Conservation (phyloP, 2,329 filamentous ascomycete species). For the Aureobasidium sp. region DNA sequence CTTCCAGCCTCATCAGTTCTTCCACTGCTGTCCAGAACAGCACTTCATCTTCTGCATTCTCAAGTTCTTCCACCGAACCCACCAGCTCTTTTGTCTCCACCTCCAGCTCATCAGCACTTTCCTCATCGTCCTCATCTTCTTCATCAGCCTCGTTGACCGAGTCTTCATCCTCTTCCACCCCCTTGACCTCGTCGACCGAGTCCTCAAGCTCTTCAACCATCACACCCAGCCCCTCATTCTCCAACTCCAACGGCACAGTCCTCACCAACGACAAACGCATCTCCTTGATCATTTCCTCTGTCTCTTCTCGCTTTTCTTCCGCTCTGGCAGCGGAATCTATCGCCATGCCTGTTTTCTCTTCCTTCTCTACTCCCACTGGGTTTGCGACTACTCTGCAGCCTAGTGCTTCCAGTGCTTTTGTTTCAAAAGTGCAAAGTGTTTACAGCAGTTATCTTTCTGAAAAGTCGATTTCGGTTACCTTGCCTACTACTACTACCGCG, state of each 20-base stretch:
- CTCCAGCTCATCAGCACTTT: background rate
- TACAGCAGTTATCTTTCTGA: background rate
- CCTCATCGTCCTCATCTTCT: background rate
- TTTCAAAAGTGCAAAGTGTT: background rate
- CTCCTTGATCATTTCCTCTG: background rate
- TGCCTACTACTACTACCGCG: background rate
- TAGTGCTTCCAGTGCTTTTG: background rate
- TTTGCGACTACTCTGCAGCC: background rate
- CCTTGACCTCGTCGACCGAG: background rate
- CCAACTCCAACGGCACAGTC: background rate
- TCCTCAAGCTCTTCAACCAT: background rate
- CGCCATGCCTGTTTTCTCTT: background rate
- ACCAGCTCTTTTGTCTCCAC: background rate
- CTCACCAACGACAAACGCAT: background rate
- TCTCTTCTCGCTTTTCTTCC: background rate
- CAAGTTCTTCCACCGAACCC: background rate
- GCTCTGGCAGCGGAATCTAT: background rate
- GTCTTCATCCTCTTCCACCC: background rate
- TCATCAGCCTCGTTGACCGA: background rate
- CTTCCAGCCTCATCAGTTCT: background rate
- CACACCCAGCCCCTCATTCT: background rate
- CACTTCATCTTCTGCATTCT: background rate
- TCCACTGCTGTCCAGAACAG: background rate
- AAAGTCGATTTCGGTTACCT: background rate
- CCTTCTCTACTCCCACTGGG: background rate